phyloP scores from a whole-genome alignment of 2,329 filamentous ascomycete species.

The Trichoderma aggressivum region DNA sequence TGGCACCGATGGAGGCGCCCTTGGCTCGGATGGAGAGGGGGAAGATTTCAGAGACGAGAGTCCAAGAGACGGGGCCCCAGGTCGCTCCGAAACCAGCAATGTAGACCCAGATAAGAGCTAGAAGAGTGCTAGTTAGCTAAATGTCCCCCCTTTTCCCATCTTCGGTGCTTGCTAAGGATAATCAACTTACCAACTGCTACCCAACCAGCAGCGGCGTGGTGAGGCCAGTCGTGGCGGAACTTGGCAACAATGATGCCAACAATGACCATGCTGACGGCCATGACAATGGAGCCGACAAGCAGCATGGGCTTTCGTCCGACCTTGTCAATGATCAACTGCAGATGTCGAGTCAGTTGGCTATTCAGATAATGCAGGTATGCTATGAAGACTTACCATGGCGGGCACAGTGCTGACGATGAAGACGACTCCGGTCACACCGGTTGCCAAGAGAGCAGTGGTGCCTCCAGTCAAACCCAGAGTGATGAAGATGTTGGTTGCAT shows the following conservation, averaged over 20 bases:
- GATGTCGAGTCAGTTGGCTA: not conserved
- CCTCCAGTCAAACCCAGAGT: slow-evolving; percentile 57
- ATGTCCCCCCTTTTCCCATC: not conserved
- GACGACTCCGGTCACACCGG: slow-evolving; percentile 67
- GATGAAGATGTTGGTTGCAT: slow-evolving; percentile 67
- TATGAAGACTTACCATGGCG: slow-evolving; percentile 41
- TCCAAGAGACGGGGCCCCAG: slow-evolving; percentile 74
- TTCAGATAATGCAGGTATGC: not conserved
- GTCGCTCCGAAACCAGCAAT: slow-evolving; percentile 72
- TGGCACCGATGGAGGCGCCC: slow-evolving; percentile 66
- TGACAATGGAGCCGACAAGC: slow-evolving; percentile 64
- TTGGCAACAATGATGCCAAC: slow-evolving; percentile 66
- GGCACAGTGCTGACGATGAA: slow-evolving; percentile 68
- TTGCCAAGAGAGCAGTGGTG: slow-evolving; percentile 59
- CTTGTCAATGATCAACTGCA: slow-evolving; percentile 58
- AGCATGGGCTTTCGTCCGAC: slow-evolving; percentile 62
- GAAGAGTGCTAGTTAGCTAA: not conserved
- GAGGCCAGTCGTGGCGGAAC: slow-evolving; percentile 55
- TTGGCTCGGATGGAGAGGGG: slow-evolving; percentile 67
- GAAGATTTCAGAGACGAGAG: slow-evolving; percentile 72
- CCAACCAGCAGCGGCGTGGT: slow-evolving; percentile 64
- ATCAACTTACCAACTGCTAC: slow-evolving; percentile 46
- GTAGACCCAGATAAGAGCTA: slow-evolving; percentile 69
- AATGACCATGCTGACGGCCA: slow-evolving; percentile 68
- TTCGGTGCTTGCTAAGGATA: not conserved